These are phyloP conservation scores for Fusarium oxysporum DNA, from an alignment of 2,329 filamentous ascomycete species.

Conservation along the genomic window DNA sequence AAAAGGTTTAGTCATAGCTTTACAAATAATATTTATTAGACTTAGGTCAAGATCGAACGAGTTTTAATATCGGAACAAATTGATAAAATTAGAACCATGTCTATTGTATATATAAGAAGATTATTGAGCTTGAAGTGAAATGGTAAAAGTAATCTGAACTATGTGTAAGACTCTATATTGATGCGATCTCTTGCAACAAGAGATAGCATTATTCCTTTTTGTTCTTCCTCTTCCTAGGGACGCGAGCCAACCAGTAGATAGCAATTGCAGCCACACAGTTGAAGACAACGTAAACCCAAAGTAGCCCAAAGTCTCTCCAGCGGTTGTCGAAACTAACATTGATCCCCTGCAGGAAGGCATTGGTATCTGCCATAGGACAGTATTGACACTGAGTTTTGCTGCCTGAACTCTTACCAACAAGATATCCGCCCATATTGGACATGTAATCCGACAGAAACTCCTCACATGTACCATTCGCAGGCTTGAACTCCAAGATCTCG, in stretches of 20 bases:
- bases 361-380: slow-evolving; percentile 48
- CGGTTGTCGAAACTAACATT: slow-evolving; percentile 59
- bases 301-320: slow-evolving; percentile 68
- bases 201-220: background rate
- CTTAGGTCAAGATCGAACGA: background rate
- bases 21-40: background rate
- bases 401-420: background rate
- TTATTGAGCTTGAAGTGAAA: accelerated
- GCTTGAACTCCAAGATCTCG: slow-evolving; percentile 6
- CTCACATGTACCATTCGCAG: background rate
- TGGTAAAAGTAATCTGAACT: background rate
- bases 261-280: slow-evolving; percentile 61
- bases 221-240: slow-evolving; percentile 43
- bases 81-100: background rate
- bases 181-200: accelerated
- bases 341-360: slow-evolving; percentile 53
- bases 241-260: slow-evolving; percentile 60
- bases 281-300: slow-evolving; percentile 64
- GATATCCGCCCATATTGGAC: background rate
- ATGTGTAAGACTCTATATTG: accelerated
- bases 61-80: background rate
- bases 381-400: slow-evolving; percentile 55
- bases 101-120: background rate
- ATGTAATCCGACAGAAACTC: slow-evolving; percentile 10
- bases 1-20: background rate